phyloP scores from a whole-genome alignment of 768 basidiomycete genomes.

The Hebeloma cylindrosporum region DNA sequence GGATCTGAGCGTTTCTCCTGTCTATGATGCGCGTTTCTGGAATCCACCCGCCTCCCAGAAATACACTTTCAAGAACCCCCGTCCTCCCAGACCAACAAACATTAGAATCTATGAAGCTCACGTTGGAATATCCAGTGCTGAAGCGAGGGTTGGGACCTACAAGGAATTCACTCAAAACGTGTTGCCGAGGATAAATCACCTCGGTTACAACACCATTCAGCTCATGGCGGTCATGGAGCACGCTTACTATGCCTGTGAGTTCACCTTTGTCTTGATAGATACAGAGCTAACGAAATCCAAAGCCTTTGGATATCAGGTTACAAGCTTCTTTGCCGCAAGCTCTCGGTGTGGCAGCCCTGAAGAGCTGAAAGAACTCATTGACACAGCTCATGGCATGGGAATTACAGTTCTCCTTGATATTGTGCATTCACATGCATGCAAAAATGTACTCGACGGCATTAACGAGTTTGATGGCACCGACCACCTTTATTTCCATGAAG shows the following conservation, averaged over 20 bases:
- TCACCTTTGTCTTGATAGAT: conserved; percentile 1
- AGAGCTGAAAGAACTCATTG: conserved; percentile 92
- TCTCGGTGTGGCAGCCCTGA: conserved; percentile 97
- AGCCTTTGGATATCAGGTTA: conserved; percentile 99
- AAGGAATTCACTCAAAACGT: conserved; percentile 89
- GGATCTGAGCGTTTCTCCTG: conserved; percentile 82
- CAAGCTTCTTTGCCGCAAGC: conserved; percentile 94
- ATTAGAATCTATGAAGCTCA: conserved; percentile 95
- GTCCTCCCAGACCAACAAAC: conserved; percentile 64
- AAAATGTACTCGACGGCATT: conserved; percentile 93
- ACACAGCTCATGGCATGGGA: conserved; percentile 92
- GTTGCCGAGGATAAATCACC: conserved; percentile 82
- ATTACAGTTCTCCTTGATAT: conserved; percentile 93
- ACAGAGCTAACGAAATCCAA: background rate
- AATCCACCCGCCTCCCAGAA: conserved; percentile 75
- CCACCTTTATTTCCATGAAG: conserved; percentile 96
- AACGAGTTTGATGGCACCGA: conserved; percentile 98
- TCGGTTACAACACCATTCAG: conserved; percentile 97
- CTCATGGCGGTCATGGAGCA: conserved; percentile 99
- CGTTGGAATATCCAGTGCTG: conserved; percentile 92
- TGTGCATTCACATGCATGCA: conserved; percentile 98
- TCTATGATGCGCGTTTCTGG: conserved; percentile 99
- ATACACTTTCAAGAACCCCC: conserved; percentile 81
- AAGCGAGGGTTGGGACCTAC: conserved; percentile 88
- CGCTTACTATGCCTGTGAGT: conserved; percentile 93